Percentiles rank a stretch among this genome's conserved stretches.
phyloP scores from a whole-genome alignment of 1,284 basidiomycete species.

The Vanrija sp. region DNA sequence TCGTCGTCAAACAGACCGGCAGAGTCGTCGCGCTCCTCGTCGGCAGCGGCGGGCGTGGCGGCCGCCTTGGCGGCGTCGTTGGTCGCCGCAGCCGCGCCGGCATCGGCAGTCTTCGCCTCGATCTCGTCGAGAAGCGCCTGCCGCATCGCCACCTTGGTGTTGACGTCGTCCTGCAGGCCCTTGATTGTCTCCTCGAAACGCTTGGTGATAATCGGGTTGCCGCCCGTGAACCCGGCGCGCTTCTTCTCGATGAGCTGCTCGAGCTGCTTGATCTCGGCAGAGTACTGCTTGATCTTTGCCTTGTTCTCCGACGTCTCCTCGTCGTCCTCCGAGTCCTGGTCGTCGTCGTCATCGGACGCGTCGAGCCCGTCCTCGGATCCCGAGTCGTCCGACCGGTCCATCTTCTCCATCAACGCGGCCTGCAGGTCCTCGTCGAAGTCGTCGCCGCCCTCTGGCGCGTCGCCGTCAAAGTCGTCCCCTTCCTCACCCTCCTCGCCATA shows the following conservation, averaged over 20 bases:
- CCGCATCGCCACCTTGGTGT: conserved; percentile 68
- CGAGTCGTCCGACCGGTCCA: conserved; percentile 30
- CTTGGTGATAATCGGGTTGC: conserved; percentile 85
- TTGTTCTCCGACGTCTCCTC: conserved; percentile 54
- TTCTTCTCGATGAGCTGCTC: conserved; percentile 84
- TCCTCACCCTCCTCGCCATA: conserved; percentile 48
- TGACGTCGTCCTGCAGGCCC: conserved; percentile 79
- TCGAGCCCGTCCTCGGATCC: conserved; percentile 30
- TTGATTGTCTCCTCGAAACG: conserved; percentile 89
- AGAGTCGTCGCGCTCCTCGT: conserved; percentile 18
- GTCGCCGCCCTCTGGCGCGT: conserved; percentile 18
- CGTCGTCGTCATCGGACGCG: conserved; percentile 66
- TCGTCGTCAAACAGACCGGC: conserved; percentile 24
- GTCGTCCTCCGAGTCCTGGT: conserved; percentile 66
- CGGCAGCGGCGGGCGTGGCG: conserved; percentile 6
- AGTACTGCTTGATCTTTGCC: conserved; percentile 68
- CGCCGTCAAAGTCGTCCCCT: conserved; percentile 45
- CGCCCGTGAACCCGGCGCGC: conserved; percentile 75
- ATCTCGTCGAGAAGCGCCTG: conserved; percentile 51
- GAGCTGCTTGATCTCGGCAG: conserved; percentile 83
- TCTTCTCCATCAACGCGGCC: conserved; percentile 34
- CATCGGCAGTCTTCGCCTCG: conserved; percentile 19
- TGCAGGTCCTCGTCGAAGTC: conserved; percentile 37
- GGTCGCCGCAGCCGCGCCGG: conserved; percentile 8
- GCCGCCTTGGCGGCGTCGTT: conserved; percentile 4